Conservation (phyloP, 2,329 filamentous ascomycete species). For the Nemania sp. region DNA sequence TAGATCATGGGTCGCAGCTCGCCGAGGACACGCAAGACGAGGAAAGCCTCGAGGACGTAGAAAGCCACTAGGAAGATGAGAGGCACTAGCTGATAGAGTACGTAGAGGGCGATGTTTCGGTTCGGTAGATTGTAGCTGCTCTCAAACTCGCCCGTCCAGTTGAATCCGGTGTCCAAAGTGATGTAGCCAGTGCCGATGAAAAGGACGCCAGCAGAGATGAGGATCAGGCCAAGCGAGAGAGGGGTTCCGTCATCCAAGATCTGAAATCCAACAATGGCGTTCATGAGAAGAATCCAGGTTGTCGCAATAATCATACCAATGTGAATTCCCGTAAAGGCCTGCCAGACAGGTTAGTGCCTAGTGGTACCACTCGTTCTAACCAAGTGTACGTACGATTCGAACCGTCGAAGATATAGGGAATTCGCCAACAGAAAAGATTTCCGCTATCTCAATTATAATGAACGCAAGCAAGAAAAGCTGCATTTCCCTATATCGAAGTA, state of each 20-base stretch:
- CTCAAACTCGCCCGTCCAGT: slow-evolving; percentile 81
- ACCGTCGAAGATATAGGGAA: slow-evolving; percentile 76
- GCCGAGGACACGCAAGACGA: slow-evolving; percentile 84
- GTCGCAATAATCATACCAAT: slow-evolving; percentile 88
- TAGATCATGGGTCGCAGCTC: slow-evolving; percentile 94
- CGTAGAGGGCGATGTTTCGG: slow-evolving; percentile 84
- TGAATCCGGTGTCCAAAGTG: slow-evolving; percentile 87
- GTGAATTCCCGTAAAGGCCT: slow-evolving; percentile 90
- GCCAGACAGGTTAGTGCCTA: slow-evolving; percentile 25
- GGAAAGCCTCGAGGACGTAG: slow-evolving; percentile 79
- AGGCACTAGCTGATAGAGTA: slow-evolving; percentile 88
- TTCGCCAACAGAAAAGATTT: slow-evolving; percentile 93
- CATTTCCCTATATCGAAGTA: slow-evolving; percentile 72
- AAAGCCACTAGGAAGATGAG: slow-evolving; percentile 88
- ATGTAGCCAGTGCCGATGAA: slow-evolving; percentile 95
- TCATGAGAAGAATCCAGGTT: slow-evolving; percentile 88
- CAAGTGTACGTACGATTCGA: slow-evolving; percentile 65
- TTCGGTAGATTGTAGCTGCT: slow-evolving; percentile 62
- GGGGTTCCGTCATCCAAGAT: slow-evolving; percentile 91
- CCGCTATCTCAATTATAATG: slow-evolving; percentile 87
- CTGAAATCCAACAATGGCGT: slow-evolving; percentile 91
- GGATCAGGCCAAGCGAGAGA: slow-evolving; percentile 76
- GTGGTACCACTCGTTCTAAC: background rate
- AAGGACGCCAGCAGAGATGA: slow-evolving; percentile 70
- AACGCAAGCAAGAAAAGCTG: slow-evolving; percentile 89